Evolutionary conservation across 352 stramenopile species (phyloP).

Genomic region (Peronospora farinosa): DNA sequence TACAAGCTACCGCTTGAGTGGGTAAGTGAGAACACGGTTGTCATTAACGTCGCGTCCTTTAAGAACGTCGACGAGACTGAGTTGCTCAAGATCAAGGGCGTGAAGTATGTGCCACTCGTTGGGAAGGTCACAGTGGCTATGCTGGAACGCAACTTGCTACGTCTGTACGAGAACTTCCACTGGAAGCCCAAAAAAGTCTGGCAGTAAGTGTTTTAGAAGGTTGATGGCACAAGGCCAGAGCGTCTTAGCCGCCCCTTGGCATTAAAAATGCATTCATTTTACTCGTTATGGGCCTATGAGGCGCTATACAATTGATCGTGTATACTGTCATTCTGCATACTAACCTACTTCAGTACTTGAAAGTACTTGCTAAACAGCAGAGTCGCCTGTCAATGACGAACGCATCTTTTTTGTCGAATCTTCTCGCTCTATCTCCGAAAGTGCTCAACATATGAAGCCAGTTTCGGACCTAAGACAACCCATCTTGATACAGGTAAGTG

Average conservation of each 20-base stretch:
- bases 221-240: slow-evolving; percentile 9
- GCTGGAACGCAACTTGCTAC: slow-evolving; percentile 93
- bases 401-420: too few species aligned
- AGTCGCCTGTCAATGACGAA: too few species aligned
- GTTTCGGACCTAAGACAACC: too few species aligned
- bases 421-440: too few species aligned
- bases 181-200: slow-evolving; percentile 82
- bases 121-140: slow-evolving; percentile 96
- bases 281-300: not conserved
- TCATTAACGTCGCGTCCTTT: slow-evolving; percentile 95
- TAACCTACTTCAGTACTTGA: too few species aligned
- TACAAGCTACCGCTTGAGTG: slow-evolving; percentile 91
- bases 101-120: slow-evolving; percentile 93
- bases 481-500: too few species aligned
- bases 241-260: slow-evolving; percentile 5
- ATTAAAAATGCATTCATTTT: slow-evolving; percentile 21
- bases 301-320: too few species aligned
- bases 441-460: too few species aligned
- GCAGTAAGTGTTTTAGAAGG: slow-evolving; percentile 39
- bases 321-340: too few species aligned
- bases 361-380: too few species aligned
- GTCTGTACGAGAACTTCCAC: slow-evolving; percentile 95
- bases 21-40: slow-evolving; percentile 87
- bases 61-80: slow-evolving; percentile 93
- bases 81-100: slow-evolving; percentile 86